phyloP scores from a whole-genome alignment of 345 rosid species.

The Hypericum androsaemum region DNA sequence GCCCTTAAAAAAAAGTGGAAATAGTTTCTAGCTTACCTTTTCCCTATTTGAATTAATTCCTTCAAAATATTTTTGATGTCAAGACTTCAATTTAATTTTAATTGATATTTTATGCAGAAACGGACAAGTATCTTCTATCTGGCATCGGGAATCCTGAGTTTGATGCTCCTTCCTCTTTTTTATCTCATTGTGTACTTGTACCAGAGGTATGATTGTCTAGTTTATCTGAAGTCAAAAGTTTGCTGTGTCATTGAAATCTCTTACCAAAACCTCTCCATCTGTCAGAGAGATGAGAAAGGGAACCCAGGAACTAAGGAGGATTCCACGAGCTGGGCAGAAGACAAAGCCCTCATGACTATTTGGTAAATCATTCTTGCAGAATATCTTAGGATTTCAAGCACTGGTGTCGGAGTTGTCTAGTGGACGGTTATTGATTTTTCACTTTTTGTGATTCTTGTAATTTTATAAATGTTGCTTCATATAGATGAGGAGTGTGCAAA shows the following conservation, averaged over 20 bases:
- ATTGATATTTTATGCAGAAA: conserved; percentile 43
- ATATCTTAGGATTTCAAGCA: not conserved
- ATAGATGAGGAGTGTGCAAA: no score
- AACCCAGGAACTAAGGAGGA: conserved; percentile 72
- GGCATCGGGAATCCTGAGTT: conserved; percentile 60
- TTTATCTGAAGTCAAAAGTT: not conserved
- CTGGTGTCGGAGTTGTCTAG: no score
- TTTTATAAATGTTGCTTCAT: no score
- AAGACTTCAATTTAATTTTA: not conserved
- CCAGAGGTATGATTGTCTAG: conserved; percentile 41
- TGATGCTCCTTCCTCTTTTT: conserved; percentile 87
- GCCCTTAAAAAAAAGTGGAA: no score
- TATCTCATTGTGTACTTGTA: conserved; percentile 63
- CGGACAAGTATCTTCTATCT: conserved; percentile 53
- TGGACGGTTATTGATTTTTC: no score
- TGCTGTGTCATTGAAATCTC: conserved; percentile 11
- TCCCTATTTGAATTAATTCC: no score
- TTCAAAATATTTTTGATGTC: no score
- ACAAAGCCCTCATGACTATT: conserved; percentile 38
- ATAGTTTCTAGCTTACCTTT: not conserved
- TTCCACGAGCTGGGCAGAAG: conserved; percentile 40
- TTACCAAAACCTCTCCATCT: conserved; percentile 8
- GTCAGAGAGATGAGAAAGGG: conserved; percentile 65
- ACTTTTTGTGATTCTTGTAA: no score
- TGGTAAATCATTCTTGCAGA: conserved; percentile 14